Evolutionary conservation across 768 basidiomycete species (phyloP).

Genomic region (Lactarius deliciosus): DNA sequence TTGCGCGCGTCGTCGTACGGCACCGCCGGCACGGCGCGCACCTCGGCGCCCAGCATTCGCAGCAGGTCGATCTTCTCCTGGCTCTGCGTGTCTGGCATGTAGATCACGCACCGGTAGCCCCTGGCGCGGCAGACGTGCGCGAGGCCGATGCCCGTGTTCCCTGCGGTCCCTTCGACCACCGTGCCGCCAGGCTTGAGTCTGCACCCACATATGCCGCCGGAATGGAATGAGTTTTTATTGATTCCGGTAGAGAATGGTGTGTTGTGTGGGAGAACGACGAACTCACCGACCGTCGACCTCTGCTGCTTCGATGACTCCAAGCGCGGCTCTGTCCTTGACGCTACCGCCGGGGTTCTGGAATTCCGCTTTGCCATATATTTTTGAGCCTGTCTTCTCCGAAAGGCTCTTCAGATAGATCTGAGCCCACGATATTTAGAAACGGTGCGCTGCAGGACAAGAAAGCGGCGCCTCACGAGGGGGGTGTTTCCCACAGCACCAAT

Average conservation of each 20-base stretch:
- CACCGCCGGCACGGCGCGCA: slow-evolving; percentile 94
- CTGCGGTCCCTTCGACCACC: slow-evolving; percentile 96
- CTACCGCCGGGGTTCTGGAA: slow-evolving; percentile 98
- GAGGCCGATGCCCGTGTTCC: slow-evolving; percentile 96
- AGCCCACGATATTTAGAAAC: slow-evolving; percentile 13
- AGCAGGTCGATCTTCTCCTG: slow-evolving; percentile 99
- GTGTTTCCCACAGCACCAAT: slow-evolving; percentile 90
- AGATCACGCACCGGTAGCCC: slow-evolving; percentile 98
- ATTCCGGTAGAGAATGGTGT: not conserved
- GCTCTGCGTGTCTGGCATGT: slow-evolving; percentile 97
- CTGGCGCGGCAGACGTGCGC: slow-evolving; percentile 91
- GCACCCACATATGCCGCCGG: not conserved
- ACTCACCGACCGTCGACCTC: slow-evolving; percentile 80
- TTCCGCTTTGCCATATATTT: slow-evolving; percentile 94
- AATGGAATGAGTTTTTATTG: not conserved
- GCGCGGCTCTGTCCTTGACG: slow-evolving; percentile 95
- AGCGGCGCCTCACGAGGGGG: slow-evolving; percentile 62
- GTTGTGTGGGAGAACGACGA: not conserved
- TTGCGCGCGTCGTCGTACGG: slow-evolving; percentile 93
- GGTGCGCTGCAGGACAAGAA: not conserved
- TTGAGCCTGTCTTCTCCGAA: slow-evolving; percentile 79
- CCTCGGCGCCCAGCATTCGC: slow-evolving; percentile 96
- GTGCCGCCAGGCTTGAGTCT: slow-evolving; percentile 93
- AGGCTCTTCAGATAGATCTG: slow-evolving; percentile 83
- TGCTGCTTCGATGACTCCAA: slow-evolving; percentile 83